Percentiles rank a stretch among this genome's conserved stretches.
Evolutionary conservation across 306 rosid species (phyloP).

Genomic region (Sicyos edulis): DNA sequence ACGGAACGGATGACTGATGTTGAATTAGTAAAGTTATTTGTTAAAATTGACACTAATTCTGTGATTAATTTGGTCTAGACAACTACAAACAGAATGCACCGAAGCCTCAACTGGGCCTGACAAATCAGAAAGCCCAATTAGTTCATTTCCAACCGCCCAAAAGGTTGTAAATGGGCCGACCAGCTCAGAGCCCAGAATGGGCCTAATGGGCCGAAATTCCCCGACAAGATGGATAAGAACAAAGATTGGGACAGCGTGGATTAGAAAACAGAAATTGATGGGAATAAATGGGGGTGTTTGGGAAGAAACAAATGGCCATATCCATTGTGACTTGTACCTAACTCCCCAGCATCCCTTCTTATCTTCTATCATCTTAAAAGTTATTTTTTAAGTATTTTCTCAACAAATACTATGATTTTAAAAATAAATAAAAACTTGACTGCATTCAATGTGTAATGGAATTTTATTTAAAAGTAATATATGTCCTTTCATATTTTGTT

Average conservation of each 20-base stretch:
- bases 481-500: no score
- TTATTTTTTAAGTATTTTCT: no score
- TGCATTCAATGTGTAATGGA: no score
- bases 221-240: slow-evolving; percentile 15
- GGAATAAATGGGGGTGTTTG: no score
- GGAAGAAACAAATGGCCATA: neutral
- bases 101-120: neutral
- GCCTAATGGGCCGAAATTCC: neutral
- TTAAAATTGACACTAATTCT: no score
- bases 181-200: neutral
- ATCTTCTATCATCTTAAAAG: neutral
- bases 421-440: no score
- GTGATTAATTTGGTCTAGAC: no score
- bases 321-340: slow-evolving; percentile 29
- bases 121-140: neutral
- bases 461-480: no score
- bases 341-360: slow-evolving; percentile 46
- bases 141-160: neutral
- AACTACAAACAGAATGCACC: no score
- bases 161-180: neutral
- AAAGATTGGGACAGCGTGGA: slow-evolving; percentile 12
- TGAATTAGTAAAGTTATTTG: no score
- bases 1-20: no score
- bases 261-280: neutral
- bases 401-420: no score